Evolutionary conservation across 805 yeast genomes (phyloP).

Genomic region (Kodamaea sagamina): DNA sequence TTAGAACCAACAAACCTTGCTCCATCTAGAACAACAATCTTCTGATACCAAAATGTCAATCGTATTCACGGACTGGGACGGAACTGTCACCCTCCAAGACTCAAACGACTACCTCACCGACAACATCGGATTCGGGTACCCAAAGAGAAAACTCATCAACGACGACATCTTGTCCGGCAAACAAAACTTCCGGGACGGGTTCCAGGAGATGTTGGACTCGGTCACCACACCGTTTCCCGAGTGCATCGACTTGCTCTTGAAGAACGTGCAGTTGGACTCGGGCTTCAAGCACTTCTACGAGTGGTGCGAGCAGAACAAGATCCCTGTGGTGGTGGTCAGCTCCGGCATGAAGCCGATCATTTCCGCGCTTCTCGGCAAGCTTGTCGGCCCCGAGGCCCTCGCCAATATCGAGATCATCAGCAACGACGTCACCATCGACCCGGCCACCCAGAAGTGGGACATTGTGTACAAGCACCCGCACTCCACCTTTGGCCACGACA

Average conservation of each 20-base stretch:
- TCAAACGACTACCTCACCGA: conserved; percentile 92
- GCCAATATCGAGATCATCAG: conserved; percentile 46
- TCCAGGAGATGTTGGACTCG: conserved; percentile 80
- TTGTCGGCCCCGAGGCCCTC: conserved; percentile 77
- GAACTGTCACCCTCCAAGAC: conserved; percentile 94
- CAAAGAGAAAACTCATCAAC: conserved; percentile 65
- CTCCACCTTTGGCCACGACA: conserved; percentile 92
- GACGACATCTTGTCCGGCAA: conserved; percentile 69
- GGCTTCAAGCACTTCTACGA: conserved; percentile 82
- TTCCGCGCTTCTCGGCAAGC: conserved; percentile 66
- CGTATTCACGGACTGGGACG: conserved; percentile 97
- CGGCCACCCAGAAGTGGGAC: conserved; percentile 68
- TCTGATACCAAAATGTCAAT: too few relatives aligned
- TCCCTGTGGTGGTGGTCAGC: conserved; percentile 86
- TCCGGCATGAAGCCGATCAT: conserved; percentile 95
- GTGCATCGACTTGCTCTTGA: conserved; percentile 69
- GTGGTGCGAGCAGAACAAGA: conserved; percentile 70
- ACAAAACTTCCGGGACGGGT: conserved; percentile 78
- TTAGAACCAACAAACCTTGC: too few relatives aligned
- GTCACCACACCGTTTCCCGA: conserved; percentile 74
- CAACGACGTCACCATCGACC: conserved; percentile 63
- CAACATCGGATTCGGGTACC: conserved; percentile 79
- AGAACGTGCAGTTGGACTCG: conserved; percentile 77
- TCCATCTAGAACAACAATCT: too few relatives aligned
- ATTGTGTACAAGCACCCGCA: conserved; percentile 81